phyloP scores from a whole-genome alignment of 805 yeast genomes.

The Metschnikowia sp. region DNA sequence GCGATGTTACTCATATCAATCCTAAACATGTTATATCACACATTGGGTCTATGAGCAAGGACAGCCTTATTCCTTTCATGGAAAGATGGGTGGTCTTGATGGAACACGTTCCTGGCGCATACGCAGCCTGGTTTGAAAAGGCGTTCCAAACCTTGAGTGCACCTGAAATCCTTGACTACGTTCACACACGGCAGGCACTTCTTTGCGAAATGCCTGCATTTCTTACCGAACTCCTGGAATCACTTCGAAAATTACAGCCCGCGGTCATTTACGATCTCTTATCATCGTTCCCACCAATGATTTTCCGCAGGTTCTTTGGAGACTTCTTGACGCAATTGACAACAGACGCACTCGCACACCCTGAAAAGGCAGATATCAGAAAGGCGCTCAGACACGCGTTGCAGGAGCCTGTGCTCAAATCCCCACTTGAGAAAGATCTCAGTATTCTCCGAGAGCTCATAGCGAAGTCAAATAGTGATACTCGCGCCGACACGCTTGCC shows the following conservation, averaged over 20 bases:
- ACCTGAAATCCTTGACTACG: background rate
- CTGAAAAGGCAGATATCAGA: constrained; percentile 7
- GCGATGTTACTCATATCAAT: constrained; percentile 25
- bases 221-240: constrained; percentile 5
- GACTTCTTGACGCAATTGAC: constrained; percentile 1
- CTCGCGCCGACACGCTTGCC: constrained; percentile 4
- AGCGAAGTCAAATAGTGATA: background rate
- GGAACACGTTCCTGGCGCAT: constrained; percentile 28
- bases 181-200: constrained; percentile 1
- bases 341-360: constrained; percentile 1
- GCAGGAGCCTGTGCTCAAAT: constrained; percentile 50
- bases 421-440: constrained; percentile 47
- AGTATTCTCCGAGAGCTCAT: constrained; percentile 19
- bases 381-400: constrained; percentile 39
- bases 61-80: constrained; percentile 6
- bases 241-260: background rate
- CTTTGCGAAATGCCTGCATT: constrained; percentile 13
- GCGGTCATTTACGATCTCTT: constrained; percentile 4
- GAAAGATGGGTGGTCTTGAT: constrained; percentile 55
- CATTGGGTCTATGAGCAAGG: constrained; percentile 11
- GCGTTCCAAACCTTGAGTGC: constrained; percentile 1
- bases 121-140: constrained; percentile 5
- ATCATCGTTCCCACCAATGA: constrained; percentile 6
- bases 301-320: constrained; percentile 12
- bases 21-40: constrained; percentile 8